Base-by-base conservation (phyloP, 177 flowering plant genomes). In the Telopea speciosissima region DNA sequence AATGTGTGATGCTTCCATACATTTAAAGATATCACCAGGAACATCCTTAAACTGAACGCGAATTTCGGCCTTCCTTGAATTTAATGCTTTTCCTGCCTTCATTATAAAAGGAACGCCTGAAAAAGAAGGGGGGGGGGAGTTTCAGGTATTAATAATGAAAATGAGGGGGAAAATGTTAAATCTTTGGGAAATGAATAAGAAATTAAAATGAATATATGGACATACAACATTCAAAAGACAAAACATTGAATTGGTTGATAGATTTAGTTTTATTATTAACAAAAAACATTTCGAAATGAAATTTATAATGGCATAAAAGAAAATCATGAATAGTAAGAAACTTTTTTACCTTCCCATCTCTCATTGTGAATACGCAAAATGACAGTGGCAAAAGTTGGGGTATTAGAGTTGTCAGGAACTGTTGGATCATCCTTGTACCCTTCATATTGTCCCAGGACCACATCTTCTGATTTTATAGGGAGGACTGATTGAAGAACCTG, bases 1-100 rank as follows among this genome's bases (percentile, higher is more conserved):
- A 12, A 1, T 33, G 56, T 2, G 67, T 10, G 4, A 12, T 2
- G 65, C 40, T 66, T 22, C 33, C 88, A 72, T 88, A 92, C 99
- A 80, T 86, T 72, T 90, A 79, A 85, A 95, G 69, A 95, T 92
- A 77, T 92, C 96, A 36, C 97, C 99, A 73, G 99, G 99, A 76
- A 92, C 97, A 73, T 92, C 97, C 88, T 95, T 95, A 78, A 95
- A 95, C 68, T 95, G 99, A 79, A 95, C 83, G 44, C 99, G 85
- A 16, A 95, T 88, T 75, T 95, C 99, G 69, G 99, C 97, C 79
- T 94, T 94, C 62, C 97, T 87, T 62, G 97, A 94, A 77, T 87
- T 89, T 56, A 94, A 80, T 74, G 97, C 97, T 81, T 94, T 94
- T 45, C 98, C 98, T 31, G 98, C 98, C 81, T 94, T 94, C 24